phyloP scores from a whole-genome alignment of 1,139 yeast genomes.

The Pichia sp. region DNA sequence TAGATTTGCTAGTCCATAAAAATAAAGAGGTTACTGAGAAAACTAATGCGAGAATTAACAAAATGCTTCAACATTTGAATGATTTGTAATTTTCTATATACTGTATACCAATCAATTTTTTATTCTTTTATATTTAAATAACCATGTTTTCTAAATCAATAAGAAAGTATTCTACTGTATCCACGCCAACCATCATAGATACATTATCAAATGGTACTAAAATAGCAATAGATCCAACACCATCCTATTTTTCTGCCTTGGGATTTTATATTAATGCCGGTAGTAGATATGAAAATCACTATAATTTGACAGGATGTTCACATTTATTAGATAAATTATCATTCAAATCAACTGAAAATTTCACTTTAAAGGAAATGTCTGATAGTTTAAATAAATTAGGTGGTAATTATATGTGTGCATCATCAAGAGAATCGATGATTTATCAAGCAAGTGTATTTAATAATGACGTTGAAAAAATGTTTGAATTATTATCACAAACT shows the following conservation, averaged over 20 bases:
- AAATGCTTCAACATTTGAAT: neutral
- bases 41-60: neutral
- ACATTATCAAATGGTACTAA: conserved; percentile 71
- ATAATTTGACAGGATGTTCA: conserved; percentile 58
- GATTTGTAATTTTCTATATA: neutral
- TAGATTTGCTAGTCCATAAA: neutral
- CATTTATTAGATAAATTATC: conserved; percentile 84
- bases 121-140: neutral
- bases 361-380: conserved; percentile 64
- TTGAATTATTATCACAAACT: conserved; percentile 72
- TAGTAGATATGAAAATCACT: conserved; percentile 63
- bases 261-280: conserved; percentile 92
- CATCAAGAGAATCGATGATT: conserved; percentile 85
- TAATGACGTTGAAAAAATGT: conserved; percentile 77
- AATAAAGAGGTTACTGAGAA: neutral
- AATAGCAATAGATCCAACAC: conserved; percentile 78
- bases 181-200: conserved; percentile 18
- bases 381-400: conserved; percentile 74
- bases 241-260: conserved; percentile 86
- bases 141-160: neutral
- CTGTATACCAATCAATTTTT: neutral
- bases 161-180: neutral
- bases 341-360: conserved; percentile 67
- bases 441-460: conserved; percentile 95
- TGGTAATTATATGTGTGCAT: conserved; percentile 91